Percentiles rank a stretch among this genome's conserved stretches.
phyloP scores from a whole-genome alignment of 2,329 filamentous ascomycete genomes.

The Microdochium paspali region DNA sequence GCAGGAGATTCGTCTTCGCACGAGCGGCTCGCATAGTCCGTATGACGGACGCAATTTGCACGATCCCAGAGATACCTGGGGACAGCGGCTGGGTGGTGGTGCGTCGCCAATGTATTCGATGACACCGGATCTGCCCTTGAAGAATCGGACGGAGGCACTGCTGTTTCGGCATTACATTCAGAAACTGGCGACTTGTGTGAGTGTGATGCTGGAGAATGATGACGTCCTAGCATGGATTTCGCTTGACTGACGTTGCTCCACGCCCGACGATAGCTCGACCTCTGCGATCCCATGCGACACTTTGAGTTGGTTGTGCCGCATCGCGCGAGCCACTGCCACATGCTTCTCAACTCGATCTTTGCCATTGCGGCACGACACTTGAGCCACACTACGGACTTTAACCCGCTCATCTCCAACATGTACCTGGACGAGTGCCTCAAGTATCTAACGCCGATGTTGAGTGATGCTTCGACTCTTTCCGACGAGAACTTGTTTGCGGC shows the following conservation, averaged over 20 bases:
- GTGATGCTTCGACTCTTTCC: slow-evolving; percentile 23
- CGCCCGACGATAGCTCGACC: slow-evolving; percentile 14
- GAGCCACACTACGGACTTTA: slow-evolving; percentile 35
- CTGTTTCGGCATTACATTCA: slow-evolving; percentile 26
- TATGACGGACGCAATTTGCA: background rate
- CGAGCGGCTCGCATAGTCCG: background rate
- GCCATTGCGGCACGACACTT: slow-evolving; percentile 46
- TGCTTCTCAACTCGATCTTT: slow-evolving; percentile 46
- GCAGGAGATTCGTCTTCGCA: background rate
- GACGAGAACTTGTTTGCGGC: slow-evolving; percentile 45
- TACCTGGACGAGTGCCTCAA: slow-evolving; percentile 46
- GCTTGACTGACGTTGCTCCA: background rate
- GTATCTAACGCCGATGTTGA: slow-evolving; percentile 36
- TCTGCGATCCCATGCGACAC: slow-evolving; percentile 25
- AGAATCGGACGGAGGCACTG: slow-evolving; percentile 18
- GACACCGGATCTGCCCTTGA: slow-evolving; percentile 16
- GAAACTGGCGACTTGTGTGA: slow-evolving; percentile 23
- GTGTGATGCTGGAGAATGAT: slow-evolving; percentile 3
- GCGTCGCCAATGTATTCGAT: slow-evolving; percentile 3
- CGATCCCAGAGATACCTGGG: background rate
- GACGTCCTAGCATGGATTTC: too few relatives aligned
- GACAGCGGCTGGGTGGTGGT: background rate
- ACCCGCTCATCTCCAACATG: slow-evolving; percentile 36
- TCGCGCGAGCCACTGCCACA: slow-evolving; percentile 37
- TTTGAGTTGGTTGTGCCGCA: slow-evolving; percentile 46